These are phyloP conservation scores for Lentinus polychrous DNA, from an alignment of 1,284 basidiomycete species.

Conservation along the genomic window DNA sequence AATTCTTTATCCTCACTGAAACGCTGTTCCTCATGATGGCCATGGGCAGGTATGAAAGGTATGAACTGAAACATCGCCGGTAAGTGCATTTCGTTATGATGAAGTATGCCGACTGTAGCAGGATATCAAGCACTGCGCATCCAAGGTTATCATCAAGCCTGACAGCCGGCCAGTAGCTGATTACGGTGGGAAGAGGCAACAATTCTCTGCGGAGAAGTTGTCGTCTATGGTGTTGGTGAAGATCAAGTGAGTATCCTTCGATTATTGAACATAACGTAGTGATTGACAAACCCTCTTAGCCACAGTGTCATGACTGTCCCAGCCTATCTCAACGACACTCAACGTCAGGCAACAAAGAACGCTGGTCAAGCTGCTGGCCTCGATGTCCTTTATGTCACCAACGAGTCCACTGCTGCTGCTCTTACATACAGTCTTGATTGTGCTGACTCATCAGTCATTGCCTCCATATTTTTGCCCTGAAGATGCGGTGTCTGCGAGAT, in stretches of 20 bases:
- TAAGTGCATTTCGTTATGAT: no score
- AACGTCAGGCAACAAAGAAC: constrained; percentile 97
- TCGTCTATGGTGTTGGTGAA: constrained; percentile 87
- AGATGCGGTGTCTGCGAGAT: constrained; percentile 99
- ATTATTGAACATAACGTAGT: background rate
- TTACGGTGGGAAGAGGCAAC: constrained; percentile 58
- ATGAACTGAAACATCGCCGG: no score
- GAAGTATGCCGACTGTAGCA: no score
- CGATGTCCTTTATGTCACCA: constrained; percentile 96
- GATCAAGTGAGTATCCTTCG: constrained; percentile 72
- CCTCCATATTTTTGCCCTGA: constrained; percentile 97
- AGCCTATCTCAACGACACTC: constrained; percentile 99
- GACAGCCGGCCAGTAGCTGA: constrained; percentile 79
- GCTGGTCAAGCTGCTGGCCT: constrained; percentile 96
- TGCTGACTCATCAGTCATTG: constrained; percentile 79
- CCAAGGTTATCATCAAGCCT: constrained; percentile 68
- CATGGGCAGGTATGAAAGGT: no score
- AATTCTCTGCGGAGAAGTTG: constrained; percentile 71
- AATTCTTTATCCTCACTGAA: no score
- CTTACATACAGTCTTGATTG: constrained; percentile 95
- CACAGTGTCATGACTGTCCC: constrained; percentile 91
- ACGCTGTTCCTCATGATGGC: no score
- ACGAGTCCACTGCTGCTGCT: constrained; percentile 97
- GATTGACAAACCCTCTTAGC: constrained; percentile 27
- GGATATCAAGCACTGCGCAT: constrained; percentile 47